Conservation (phyloP, 495 filamentous ascomycete species). For the Rhypophila decipiens region DNA sequence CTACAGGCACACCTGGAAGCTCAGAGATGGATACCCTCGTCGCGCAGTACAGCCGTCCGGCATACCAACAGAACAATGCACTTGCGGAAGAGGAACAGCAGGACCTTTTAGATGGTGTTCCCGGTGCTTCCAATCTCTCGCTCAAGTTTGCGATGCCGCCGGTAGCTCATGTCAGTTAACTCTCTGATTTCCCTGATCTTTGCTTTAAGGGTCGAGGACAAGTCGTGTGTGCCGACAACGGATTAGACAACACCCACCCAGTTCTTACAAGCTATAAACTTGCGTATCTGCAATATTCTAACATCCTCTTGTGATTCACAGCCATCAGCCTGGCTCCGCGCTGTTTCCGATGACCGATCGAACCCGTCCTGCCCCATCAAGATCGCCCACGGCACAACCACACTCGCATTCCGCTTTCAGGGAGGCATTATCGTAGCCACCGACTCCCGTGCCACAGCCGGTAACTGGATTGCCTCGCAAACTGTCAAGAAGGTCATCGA, state of each 20-base stretch:
- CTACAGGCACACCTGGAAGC: neutral
- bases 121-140: constrained; percentile 57
- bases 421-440: constrained; percentile 97
- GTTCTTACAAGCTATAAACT: too few relatives aligned
- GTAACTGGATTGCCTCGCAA: constrained; percentile 98
- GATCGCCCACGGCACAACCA: constrained; percentile 97
- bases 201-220: too few relatives aligned
- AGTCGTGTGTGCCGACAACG: neutral
- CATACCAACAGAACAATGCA: constrained; percentile 60
- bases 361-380: constrained; percentile 98
- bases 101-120: constrained; percentile 60
- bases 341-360: constrained; percentile 91
- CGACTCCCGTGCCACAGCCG: constrained; percentile 91
- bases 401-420: constrained; percentile 95
- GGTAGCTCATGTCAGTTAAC: constrained; percentile 68
- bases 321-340: constrained; percentile 88
- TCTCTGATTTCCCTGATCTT: neutral
- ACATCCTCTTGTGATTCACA: constrained; percentile 28
- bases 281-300: too few relatives aligned
- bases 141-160: constrained; percentile 92
- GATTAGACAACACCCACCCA: too few relatives aligned
- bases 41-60: constrained; percentile 73
- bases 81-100: constrained; percentile 68
- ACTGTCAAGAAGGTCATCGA: constrained; percentile 99
- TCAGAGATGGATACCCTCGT: constrained; percentile 85